phyloP scores from a whole-genome alignment of 1,284 basidiomycete genomes.

The Apiotrichum brassicae region DNA sequence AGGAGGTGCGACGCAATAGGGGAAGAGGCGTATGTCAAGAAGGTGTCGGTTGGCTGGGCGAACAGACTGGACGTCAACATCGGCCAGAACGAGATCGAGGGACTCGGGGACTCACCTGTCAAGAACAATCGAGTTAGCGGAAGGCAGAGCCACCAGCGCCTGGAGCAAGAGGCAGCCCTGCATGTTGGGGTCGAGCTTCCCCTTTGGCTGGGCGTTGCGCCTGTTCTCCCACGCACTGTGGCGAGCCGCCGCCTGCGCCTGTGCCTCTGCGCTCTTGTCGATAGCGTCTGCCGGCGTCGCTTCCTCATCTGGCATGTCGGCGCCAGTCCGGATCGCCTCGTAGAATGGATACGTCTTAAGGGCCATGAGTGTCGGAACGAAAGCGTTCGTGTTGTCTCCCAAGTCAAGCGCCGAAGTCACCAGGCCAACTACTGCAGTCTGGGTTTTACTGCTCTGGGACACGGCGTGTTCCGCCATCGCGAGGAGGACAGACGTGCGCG shows the following conservation, averaged over 20 bases:
- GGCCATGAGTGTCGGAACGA: slow-evolving; percentile 62
- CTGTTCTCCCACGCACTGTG: slow-evolving; percentile 41
- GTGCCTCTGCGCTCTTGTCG: slow-evolving; percentile 37
- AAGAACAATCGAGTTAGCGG: slow-evolving; percentile 60
- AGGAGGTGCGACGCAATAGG: slow-evolving; percentile 72
- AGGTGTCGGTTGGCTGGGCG: slow-evolving; percentile 56
- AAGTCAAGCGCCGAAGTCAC: slow-evolving; percentile 59
- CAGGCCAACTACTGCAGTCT: slow-evolving; percentile 52
- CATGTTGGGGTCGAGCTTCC: slow-evolving; percentile 58
- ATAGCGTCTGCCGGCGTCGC: slow-evolving; percentile 16
- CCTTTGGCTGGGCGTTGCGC: slow-evolving; percentile 29
- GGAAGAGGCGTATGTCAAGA: slow-evolving; percentile 63
- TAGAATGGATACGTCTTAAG: slow-evolving; percentile 58
- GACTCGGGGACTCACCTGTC: slow-evolving; percentile 43
- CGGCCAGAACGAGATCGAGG: not conserved
- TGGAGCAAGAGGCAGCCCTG: slow-evolving; percentile 82
- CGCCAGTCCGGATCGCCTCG: slow-evolving; percentile 31
- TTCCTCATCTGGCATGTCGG: slow-evolving; percentile 19
- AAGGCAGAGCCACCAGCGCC: slow-evolving; percentile 62
- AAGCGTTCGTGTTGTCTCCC: slow-evolving; percentile 49
- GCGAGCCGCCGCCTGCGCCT: slow-evolving; percentile 33
- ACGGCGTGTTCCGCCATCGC: slow-evolving; percentile 64
- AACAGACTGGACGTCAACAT: slow-evolving; percentile 45
- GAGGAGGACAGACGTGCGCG: slow-evolving; percentile 61
- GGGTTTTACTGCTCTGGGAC: slow-evolving; percentile 44